phyloP scores from a whole-genome alignment of 2,329 filamentous ascomycete genomes.

The Cryphonectria japonica region DNA sequence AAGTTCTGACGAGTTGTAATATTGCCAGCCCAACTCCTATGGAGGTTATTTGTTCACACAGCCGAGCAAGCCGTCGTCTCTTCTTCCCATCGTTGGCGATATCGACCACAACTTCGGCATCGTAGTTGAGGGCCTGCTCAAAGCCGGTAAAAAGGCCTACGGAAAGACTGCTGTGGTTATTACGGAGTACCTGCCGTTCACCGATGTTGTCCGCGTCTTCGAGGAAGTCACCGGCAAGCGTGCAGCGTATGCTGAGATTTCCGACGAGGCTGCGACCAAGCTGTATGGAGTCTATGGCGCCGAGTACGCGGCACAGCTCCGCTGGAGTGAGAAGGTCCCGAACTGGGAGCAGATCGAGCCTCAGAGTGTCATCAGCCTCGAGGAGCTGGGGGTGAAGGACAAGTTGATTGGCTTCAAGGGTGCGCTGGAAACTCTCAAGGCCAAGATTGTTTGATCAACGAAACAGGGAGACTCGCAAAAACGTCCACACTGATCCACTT shows the following conservation, averaged over 20 bases:
- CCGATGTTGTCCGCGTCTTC: neutral
- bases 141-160: too few relatives aligned
- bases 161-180: too few relatives aligned
- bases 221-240: neutral
- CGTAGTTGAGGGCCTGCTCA: neutral
- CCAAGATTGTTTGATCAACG: conserved; percentile 2
- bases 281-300: neutral
- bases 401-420: neutral
- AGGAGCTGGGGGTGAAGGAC: neutral
- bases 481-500: too few relatives aligned
- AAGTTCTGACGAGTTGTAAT: too few relatives aligned
- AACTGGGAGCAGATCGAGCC: neutral
- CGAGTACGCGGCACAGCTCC: neutral
- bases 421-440: conserved; percentile 1
- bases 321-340: neutral
- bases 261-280: neutral
- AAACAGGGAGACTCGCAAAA: too few relatives aligned
- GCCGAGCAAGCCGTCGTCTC: conserved; percentile 1
- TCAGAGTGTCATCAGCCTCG: neutral
- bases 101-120: conserved; percentile 1
- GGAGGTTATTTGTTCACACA: conserved; percentile 1
- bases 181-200: neutral
- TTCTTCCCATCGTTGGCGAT: conserved; percentile 1
- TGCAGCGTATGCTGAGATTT: neutral
- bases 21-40: neutral